A percentile compares a stretch with the other conserved stretches of the same genome.
Conservation (phyloP, 106 monocot genomes). For the Cymbidium sinense region DNA sequence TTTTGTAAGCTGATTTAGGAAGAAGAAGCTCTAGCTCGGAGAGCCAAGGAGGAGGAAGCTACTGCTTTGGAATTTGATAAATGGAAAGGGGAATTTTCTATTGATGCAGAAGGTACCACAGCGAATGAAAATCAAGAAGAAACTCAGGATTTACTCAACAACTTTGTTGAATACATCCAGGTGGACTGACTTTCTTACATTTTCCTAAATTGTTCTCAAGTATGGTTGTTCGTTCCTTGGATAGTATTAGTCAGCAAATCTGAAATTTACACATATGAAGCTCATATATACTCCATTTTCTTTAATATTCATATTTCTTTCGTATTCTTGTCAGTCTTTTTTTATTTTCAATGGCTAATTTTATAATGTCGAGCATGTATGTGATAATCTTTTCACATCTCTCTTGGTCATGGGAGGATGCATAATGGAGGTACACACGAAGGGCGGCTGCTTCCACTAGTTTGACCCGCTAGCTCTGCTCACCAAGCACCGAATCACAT, state of each 20-base stretch:
- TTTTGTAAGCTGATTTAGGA: slow-evolving; percentile 38
- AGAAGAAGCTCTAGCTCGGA: slow-evolving; percentile 77
- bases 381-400: neutral
- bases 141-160: slow-evolving; percentile 53
- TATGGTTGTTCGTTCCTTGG: neutral
- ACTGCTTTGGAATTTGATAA: slow-evolving; percentile 92
- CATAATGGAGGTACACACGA: neutral
- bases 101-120: slow-evolving; percentile 90
- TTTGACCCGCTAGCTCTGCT: neutral
- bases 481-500: neutral
- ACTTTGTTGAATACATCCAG: slow-evolving; percentile 97
- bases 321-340: neutral
- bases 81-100: slow-evolving; percentile 93
- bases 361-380: neutral
- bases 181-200: slow-evolving; percentile 11
- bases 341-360: neutral
- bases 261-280: neutral
- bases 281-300: neutral
- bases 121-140: slow-evolving; percentile 71
- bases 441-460: neutral
- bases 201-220: neutral
- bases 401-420: neutral
- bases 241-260: neutral
- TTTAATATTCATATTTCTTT: neutral
- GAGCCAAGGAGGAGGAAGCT: slow-evolving; percentile 86